Percentiles rank a stretch among this genome's conserved stretches.
Evolutionary conservation across 345 rosid genomes (phyloP).

Genomic region (Abelmoschus esculentus): DNA sequence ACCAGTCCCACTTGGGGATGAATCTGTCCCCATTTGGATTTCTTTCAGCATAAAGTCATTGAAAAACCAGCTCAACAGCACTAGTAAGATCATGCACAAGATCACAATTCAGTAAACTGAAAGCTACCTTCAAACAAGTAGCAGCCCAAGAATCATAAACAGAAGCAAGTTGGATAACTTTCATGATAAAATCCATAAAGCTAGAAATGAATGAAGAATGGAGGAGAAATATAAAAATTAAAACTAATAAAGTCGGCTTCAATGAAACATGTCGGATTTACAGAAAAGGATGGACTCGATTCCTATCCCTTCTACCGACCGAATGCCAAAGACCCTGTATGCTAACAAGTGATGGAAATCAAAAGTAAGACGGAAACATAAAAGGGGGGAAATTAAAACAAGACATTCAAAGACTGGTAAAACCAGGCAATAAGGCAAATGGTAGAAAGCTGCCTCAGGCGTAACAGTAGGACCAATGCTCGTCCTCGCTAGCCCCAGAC

Average conservation of each 20-base stretch:
- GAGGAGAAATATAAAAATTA: too few relatives aligned
- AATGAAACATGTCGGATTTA: too few relatives aligned
- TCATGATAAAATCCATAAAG: constrained; percentile 7
- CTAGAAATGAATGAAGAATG: too few relatives aligned
- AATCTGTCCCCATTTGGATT: background rate
- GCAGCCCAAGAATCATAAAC: background rate
- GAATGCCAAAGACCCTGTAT: too few relatives aligned
- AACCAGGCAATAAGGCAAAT: too few relatives aligned
- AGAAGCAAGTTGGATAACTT: background rate
- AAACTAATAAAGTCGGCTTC: too few relatives aligned
- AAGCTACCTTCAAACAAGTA: background rate
- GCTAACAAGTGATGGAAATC: too few relatives aligned
- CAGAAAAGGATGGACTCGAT: too few relatives aligned
- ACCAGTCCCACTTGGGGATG: background rate
- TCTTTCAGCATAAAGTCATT: background rate
- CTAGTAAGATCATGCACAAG: background rate
- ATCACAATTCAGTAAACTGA: constrained; percentile 4
- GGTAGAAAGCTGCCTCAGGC: constrained; percentile 26
- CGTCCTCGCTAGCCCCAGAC: constrained; percentile 39
- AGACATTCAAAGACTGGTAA: too few relatives aligned
- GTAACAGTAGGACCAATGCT: constrained; percentile 64
- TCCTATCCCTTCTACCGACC: too few relatives aligned
- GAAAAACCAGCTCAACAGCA: background rate
- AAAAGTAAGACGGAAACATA: too few relatives aligned
- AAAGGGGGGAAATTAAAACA: too few relatives aligned